Base-by-base conservation (phyloP, 164 flowering plant genomes). In the Berberis vulgaris region DNA sequence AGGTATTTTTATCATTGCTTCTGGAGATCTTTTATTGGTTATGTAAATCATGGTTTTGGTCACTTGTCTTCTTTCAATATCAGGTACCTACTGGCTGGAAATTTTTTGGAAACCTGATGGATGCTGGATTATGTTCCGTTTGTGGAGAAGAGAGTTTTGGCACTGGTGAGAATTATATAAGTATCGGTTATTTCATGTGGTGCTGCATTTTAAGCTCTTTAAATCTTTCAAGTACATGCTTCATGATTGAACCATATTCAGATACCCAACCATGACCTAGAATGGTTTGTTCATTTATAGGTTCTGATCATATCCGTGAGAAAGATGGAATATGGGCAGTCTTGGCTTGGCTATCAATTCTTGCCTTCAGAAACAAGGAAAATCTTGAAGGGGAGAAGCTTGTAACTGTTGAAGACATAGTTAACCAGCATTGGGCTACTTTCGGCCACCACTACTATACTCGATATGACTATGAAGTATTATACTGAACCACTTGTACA, bases 111-210 rank as follows among this genome's bases (percentile, higher is more conserved):
- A 95, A 91, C 76, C 73, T 95, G 54, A 95, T 95, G 99, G 99
- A 95, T 81, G 97, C 96, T 76, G 97, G 96, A 53, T 39, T 86
- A 61, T 91, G 97, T 64, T 95, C 99, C 57, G 73, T 95, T 70
- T 91, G 97, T 78, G 99, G 99, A 53, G 97, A 95, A 87, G 99
- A 91, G 77, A 95, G 99, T 76, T 95, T 95, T 76, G 99, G 99
- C 79, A 95, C 99, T 78, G 99, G 99, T 95, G 71, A 13, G 73
- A 26, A 41, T 59, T 45, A 49, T 26, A 49, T 49, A 7, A 1
- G 4, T 52, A 11, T 7, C n/a, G 8, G 1, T 26, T 11, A 7
- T 3, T 52, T 3, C 2, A 6, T 1, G n/a, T 52, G 54, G 11
- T 6, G 11, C 12, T 62, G 7, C 6, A 9, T 9, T 26, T 39